Conservation (phyloP, 2,329 filamentous ascomycete genomes). For the Botryotinia convoluta region DNA sequence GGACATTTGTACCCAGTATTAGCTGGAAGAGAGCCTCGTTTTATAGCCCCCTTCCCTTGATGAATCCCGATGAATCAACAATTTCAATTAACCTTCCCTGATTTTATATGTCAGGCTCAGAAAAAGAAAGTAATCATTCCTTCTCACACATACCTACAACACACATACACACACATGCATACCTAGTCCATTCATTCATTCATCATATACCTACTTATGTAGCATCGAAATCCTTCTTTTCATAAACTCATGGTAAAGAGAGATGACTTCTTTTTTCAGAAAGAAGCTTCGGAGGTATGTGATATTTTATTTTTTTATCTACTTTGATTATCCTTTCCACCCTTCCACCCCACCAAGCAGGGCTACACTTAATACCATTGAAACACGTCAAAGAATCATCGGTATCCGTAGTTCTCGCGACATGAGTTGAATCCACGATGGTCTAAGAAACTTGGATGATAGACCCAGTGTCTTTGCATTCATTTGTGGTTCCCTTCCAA, state of each 20-base stretch:
- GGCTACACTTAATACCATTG: not conserved
- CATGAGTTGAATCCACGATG: not conserved
- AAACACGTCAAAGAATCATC: not conserved
- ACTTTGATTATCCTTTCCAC: not conserved
- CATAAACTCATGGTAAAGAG: not conserved
- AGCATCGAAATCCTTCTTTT: not conserved
- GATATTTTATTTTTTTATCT: not conserved
- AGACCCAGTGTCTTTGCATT: slow-evolving; percentile 16
- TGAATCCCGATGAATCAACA: not conserved
- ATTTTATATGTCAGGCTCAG: not conserved
- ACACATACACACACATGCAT: not conserved
- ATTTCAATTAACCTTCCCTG: not conserved
- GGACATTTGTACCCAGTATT: not conserved
- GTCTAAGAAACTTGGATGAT: not conserved
- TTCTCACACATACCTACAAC: not conserved
- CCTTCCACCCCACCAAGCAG: slow-evolving; percentile 9
- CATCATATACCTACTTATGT: not conserved
- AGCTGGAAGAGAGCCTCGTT: not conserved
- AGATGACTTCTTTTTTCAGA: slow-evolving; percentile 17
- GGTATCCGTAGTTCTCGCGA: not conserved
- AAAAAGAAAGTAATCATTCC: not conserved
- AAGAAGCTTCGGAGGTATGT: slow-evolving; percentile 16
- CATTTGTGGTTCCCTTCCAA: slow-evolving; percentile 6
- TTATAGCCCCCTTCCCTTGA: not conserved
- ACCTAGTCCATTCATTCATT: not conserved